Base-by-base conservation (phyloP, 179 eudicot species). In the Heliamphora pulchella region DNA sequence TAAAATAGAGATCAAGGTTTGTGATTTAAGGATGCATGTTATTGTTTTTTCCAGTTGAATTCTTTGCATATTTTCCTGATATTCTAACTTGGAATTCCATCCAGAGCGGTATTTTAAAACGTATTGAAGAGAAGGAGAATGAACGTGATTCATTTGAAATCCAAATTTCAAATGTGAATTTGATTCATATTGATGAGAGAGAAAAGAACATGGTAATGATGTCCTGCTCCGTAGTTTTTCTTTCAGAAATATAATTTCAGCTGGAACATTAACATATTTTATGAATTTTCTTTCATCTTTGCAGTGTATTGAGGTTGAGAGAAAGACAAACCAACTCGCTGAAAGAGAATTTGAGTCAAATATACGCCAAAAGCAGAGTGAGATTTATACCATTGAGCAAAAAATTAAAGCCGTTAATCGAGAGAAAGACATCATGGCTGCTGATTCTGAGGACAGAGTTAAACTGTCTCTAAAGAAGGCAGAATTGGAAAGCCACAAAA, bases 381-480 rank as follows among this genome's bases (percentile, higher is more conserved):
- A 90, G 75, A 65, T 76, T 44, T 80, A 68, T 55, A 83, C 18
- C 8, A 54, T 89, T 63, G 88, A 85, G 43, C 92, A 86, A 79
- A 84, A 88, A 80, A 88, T 94, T 74, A 86, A 89, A 85, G 73
- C 79, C 77, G 89, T 94, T 82, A 81, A 57, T 55, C 89, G 89
- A 39, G 94, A 92, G 78, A 90, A 81, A 81, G 90, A 90, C 53
- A 61, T 65, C 61, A 77, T 96, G 85, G 85, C 82, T 80, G 87
- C 84, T 82, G 97, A 94, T 86, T 85, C 96, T 71, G 94, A 87
- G 80, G 90, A 92, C 84, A 90, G 94, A 88, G 80, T 83, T 59
- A 87, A 81, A 80, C 89, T 94, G 79, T 86, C 93, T 79, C 43
- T 85, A 18, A 92, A 83, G 90, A 96, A 90, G 80, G 65, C 86